These are phyloP conservation scores for Tolypocladium endophyticum DNA, from an alignment of 2,329 filamentous ascomycete species.

Conservation along the genomic window DNA sequence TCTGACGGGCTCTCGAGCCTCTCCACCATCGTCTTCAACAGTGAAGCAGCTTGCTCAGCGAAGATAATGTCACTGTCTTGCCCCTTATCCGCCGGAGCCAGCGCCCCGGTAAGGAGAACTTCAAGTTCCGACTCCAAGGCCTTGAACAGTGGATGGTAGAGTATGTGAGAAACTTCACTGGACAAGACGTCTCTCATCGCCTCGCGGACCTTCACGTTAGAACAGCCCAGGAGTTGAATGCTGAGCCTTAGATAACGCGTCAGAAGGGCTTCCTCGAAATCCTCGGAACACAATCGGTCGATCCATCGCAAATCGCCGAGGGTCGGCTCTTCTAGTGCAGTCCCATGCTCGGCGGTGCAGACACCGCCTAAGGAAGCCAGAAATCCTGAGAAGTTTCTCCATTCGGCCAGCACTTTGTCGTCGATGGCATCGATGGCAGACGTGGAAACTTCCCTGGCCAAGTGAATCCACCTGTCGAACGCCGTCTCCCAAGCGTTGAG, in stretches of 20 bases:
- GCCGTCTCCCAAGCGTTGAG: slow-evolving; percentile 56
- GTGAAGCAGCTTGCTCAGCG: slow-evolving; percentile 55
- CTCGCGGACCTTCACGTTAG: slow-evolving; percentile 54
- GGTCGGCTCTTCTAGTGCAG: slow-evolving; percentile 46
- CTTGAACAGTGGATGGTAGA: slow-evolving; percentile 54
- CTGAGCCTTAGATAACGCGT: slow-evolving; percentile 51
- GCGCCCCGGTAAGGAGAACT: slow-evolving; percentile 46
- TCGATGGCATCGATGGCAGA: slow-evolving; percentile 38
- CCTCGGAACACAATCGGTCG: slow-evolving; percentile 47
- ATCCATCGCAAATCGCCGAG: slow-evolving; percentile 53
- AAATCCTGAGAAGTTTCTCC: slow-evolving; percentile 61
- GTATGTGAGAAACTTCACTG: slow-evolving; percentile 49
- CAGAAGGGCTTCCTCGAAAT: slow-evolving; percentile 49
- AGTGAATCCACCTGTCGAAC: slow-evolving; percentile 53
- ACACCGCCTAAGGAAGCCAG: slow-evolving; percentile 56
- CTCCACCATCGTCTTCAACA: slow-evolving; percentile 54
- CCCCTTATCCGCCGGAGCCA: slow-evolving; percentile 38
- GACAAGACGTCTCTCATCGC: slow-evolving; percentile 57
- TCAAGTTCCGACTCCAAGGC: slow-evolving; percentile 56
- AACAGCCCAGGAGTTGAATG: slow-evolving; percentile 54
- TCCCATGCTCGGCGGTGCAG: slow-evolving; percentile 50
- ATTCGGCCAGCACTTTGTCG: slow-evolving; percentile 48
- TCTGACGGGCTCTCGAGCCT: slow-evolving; percentile 53
- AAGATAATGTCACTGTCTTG: slow-evolving; percentile 54
- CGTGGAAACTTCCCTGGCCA: slow-evolving; percentile 54